Percentiles rank a stretch among this genome's conserved stretches.
phyloP scores from a whole-genome alignment of 768 basidiomycete species.

The Hebeloma cylindrosporum region DNA sequence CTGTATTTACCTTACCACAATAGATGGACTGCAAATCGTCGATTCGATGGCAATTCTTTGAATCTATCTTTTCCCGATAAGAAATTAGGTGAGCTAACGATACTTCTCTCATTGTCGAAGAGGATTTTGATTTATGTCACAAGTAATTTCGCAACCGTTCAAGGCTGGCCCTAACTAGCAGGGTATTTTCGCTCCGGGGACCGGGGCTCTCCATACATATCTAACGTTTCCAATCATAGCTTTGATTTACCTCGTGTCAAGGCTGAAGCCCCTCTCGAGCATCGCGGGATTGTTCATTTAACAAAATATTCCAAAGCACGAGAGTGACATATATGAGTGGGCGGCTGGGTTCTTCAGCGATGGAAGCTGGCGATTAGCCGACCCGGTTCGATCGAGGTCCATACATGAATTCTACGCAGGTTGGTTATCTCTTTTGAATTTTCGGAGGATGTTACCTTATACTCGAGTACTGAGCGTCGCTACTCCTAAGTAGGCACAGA shows the following conservation, averaged over 20 bases:
- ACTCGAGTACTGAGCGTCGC: no score
- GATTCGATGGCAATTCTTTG: no score
- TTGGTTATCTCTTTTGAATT: no score
- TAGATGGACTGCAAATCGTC: no score
- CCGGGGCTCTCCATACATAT: not conserved
- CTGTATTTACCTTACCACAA: no score
- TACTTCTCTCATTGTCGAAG: not conserved
- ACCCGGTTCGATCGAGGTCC: no score
- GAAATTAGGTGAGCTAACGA: not conserved
- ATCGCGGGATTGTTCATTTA: not conserved
- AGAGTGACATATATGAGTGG: not conserved
- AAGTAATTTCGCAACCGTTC: not conserved
- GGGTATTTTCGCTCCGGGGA: not conserved
- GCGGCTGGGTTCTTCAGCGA: not conserved
- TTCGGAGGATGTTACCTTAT: no score
- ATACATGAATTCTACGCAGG: no score
- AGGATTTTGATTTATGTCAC: not conserved
- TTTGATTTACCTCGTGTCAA: no score
- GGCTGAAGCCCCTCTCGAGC: not conserved
- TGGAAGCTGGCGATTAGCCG: no score
- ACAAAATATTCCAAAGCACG: not conserved
- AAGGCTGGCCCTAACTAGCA: constrained; percentile 1
- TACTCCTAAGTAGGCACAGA: not conserved
- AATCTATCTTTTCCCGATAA: no score
- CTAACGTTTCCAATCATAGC: constrained; percentile 1